Percentiles rank a stretch among this genome's conserved stretches.
Evolutionary conservation across 805 yeast species (phyloP).

Genomic region (Geotrichum ghanense): DNA sequence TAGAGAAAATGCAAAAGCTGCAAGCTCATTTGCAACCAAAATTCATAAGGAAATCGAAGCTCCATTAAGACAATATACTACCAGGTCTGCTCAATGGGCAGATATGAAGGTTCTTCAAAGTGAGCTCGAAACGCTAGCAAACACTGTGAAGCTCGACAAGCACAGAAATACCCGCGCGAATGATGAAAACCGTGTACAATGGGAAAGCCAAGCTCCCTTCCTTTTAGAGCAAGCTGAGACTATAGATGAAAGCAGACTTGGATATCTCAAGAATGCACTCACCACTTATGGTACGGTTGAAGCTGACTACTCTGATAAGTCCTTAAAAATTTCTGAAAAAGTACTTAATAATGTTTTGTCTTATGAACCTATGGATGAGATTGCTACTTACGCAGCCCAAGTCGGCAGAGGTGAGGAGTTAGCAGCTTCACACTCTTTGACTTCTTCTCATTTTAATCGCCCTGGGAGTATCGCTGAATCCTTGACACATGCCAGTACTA

Average conservation of each 20-base stretch:
- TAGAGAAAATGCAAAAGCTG: constrained; percentile 22
- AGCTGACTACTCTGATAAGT: constrained; percentile 38
- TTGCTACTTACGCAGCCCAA: constrained; percentile 40
- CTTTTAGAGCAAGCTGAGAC: constrained; percentile 65
- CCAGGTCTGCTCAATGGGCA: constrained; percentile 37
- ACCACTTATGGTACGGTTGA: constrained; percentile 52
- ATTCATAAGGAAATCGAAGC: constrained; percentile 29
- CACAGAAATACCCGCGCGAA: constrained; percentile 30
- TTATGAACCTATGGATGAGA: constrained; percentile 51
- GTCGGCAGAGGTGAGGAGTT: constrained; percentile 17
- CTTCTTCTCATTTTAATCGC: constrained; percentile 2
- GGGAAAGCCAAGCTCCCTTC: constrained; percentile 72
- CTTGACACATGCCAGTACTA: constrained; percentile 2
- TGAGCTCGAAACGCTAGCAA: constrained; percentile 34
- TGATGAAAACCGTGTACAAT: constrained; percentile 31
- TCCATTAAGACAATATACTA: constrained; percentile 32
- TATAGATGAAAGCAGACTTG: constrained; percentile 53
- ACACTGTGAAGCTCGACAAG: constrained; percentile 30
- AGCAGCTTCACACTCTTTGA: constrained; percentile 4
- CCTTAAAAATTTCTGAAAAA: constrained; percentile 43
- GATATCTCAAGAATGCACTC: constrained; percentile 52
- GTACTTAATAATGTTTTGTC: constrained; percentile 56
- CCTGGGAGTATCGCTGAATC: background rate
- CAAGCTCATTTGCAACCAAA: constrained; percentile 24
- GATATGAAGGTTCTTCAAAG: constrained; percentile 40